Conservation (phyloP, 495 filamentous ascomycete genomes). For the Neurospora sp. region DNA sequence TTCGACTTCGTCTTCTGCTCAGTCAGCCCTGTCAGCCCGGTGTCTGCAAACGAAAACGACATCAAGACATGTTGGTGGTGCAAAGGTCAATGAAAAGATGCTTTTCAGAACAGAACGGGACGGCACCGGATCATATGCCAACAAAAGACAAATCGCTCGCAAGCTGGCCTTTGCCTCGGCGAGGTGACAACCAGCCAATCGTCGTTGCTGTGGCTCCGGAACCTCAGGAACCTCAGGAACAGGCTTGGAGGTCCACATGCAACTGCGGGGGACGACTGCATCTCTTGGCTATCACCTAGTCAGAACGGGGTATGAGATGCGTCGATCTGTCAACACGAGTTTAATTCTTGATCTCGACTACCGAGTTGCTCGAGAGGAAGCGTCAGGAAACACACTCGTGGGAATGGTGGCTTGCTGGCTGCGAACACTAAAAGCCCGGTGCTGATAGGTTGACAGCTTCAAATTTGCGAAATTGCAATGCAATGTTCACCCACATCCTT, state of each 20-base stretch:
- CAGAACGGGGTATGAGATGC: not conserved
- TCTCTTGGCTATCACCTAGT: not conserved
- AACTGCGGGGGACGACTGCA: not conserved
- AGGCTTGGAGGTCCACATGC: not conserved
- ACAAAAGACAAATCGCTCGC: not conserved
- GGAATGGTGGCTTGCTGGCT: not conserved
- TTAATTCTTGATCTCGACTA: not conserved
- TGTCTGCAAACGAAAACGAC: not conserved
- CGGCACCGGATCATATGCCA: not conserved
- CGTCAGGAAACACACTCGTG: not conserved
- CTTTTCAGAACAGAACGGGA: not conserved
- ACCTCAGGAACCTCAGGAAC: not conserved
- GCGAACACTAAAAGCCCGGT: not conserved
- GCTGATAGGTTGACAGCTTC: not conserved
- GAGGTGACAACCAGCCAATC: not conserved
- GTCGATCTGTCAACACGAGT: not conserved
- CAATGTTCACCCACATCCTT: not conserved
- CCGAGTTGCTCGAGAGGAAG: not conserved
- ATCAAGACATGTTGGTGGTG: not conserved
- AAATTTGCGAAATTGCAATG: not conserved
- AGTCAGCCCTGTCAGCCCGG: not conserved
- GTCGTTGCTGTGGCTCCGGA: not conserved
- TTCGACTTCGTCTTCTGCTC: not conserved
- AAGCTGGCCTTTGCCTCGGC: conserved; percentile 1
- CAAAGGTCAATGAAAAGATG: not conserved